phyloP scores from a whole-genome alignment of 768 basidiomycete species.

The Boletus edulis region DNA sequence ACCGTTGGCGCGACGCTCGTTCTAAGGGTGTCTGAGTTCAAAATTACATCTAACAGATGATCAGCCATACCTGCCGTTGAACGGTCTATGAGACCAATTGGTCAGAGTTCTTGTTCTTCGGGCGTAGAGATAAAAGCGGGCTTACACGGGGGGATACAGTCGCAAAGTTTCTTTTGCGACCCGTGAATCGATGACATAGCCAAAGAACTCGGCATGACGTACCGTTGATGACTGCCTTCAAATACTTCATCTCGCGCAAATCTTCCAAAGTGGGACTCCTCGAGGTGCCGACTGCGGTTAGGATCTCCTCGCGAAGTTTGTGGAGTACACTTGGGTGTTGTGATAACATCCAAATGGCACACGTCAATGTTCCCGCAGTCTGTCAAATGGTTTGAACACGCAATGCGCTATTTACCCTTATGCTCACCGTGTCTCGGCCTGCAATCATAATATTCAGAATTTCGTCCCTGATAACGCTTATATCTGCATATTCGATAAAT shows the following conservation, averaged over 20 bases:
- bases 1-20: slow-evolving; percentile 20
- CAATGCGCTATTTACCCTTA: not conserved
- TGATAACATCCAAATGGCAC: slow-evolving; percentile 27
- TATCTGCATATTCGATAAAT: slow-evolving; percentile 20
- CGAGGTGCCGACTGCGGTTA: slow-evolving; percentile 25
- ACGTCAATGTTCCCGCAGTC: slow-evolving; percentile 33
- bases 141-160: slow-evolving; percentile 34
- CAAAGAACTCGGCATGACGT: not conserved
- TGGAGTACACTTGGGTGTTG: slow-evolving; percentile 29
- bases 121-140: not conserved
- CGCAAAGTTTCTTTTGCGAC: slow-evolving; percentile 28
- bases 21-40: slow-evolving; percentile 11
- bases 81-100: slow-evolving; percentile 14
- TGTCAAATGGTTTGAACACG: slow-evolving; percentile 1
- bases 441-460: slow-evolving; percentile 38
- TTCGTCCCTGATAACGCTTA: slow-evolving; percentile 33
- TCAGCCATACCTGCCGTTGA: slow-evolving; percentile 19
- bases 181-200: not conserved
- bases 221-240: slow-evolving; percentile 39
- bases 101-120: slow-evolving; percentile 1
- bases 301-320: slow-evolving; percentile 32
- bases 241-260: slow-evolving; percentile 38
- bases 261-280: slow-evolving; percentile 30
- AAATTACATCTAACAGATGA: not conserved
- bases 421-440: slow-evolving; percentile 33